phyloP scores from a whole-genome alignment of 768 basidiomycete genomes.

The Mycena floridula region DNA sequence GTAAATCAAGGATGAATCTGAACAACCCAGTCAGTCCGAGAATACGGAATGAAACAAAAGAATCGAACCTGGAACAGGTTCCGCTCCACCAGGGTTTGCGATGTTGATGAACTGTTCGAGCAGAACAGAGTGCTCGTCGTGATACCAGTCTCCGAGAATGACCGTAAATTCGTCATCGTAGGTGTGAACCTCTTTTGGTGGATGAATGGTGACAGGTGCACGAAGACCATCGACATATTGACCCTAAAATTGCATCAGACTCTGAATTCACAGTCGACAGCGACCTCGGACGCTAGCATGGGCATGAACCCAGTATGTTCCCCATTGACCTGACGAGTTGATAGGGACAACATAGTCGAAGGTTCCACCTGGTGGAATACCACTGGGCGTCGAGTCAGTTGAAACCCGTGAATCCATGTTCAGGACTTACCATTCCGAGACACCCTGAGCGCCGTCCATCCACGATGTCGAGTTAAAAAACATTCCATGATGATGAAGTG shows the following conservation, averaged over 20 bases:
- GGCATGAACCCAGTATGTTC: conserved; percentile 79
- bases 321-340: conserved; percentile 62
- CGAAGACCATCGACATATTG: conserved; percentile 93
- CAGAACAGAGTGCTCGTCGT: conserved; percentile 61
- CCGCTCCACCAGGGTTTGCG: conserved; percentile 76
- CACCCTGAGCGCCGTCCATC: conserved; percentile 82
- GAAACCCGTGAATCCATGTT: not conserved
- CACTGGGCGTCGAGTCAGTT: conserved; percentile 34
- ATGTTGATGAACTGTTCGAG: conserved; percentile 62
- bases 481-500: conserved; percentile 93
- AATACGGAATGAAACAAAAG: not conserved
- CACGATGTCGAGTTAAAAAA: conserved; percentile 84
- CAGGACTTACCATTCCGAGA: conserved; percentile 73
- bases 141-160: conserved; percentile 90
- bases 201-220: conserved; percentile 78
- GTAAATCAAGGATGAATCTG: conserved; percentile 80
- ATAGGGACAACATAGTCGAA: conserved; percentile 75
- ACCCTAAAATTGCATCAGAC: conserved; percentile 35
- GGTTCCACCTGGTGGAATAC: conserved; percentile 67
- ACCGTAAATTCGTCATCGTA: conserved; percentile 93
- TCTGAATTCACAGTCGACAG: not conserved
- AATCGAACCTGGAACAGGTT: conserved; percentile 75
- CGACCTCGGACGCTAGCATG: conserved; percentile 43
- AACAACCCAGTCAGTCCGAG: not conserved
- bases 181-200: conserved; percentile 51